Conservation (phyloP, 2,329 filamentous ascomycete species). For the Lasiodiplodia gonubiensis region DNA sequence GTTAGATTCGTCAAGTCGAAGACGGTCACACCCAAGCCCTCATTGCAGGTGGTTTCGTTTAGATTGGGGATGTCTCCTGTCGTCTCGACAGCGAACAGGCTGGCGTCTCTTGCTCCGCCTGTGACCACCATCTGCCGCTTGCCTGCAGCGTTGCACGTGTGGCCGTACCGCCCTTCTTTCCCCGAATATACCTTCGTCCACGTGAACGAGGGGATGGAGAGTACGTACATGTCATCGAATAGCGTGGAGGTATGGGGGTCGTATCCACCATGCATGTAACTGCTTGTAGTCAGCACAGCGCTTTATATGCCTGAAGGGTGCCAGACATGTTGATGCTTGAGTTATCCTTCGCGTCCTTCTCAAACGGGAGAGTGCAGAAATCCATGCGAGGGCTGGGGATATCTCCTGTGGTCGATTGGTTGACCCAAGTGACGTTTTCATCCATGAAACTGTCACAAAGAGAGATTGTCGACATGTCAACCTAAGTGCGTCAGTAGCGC, state of each 20-base stretch:
- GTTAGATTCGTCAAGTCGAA: conserved; percentile 32
- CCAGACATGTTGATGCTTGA: conserved; percentile 55
- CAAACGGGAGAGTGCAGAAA: conserved; percentile 47
- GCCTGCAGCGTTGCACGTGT: conserved; percentile 50
- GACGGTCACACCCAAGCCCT: conserved; percentile 31
- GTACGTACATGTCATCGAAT: conserved; percentile 54
- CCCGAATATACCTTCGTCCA: conserved; percentile 51
- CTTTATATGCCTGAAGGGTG: conserved; percentile 35
- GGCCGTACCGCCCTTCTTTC: conserved; percentile 45
- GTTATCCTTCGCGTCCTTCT: conserved; percentile 51
- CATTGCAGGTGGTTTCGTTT: conserved; percentile 29
- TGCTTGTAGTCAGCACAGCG: background rate
- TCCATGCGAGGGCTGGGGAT: conserved; percentile 52
- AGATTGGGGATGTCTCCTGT: conserved; percentile 1
- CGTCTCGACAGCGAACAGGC: conserved; percentile 23
- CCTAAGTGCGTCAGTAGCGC: background rate
- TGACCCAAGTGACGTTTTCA: conserved; percentile 46
- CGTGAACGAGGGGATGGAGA: conserved; percentile 54
- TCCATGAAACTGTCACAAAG: conserved; percentile 8
- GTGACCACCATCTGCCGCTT: conserved; percentile 51
- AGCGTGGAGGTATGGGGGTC: conserved; percentile 41
- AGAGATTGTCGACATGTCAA: conserved; percentile 16
- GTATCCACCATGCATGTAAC: conserved; percentile 55
- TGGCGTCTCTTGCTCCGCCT: conserved; percentile 39
- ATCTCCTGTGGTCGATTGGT: conserved; percentile 50